Evolutionary conservation across 129 eudicot species (phyloP), one percentile per base, ranked within the genome.

Genomic region (Cynara cardunculus): DNA sequence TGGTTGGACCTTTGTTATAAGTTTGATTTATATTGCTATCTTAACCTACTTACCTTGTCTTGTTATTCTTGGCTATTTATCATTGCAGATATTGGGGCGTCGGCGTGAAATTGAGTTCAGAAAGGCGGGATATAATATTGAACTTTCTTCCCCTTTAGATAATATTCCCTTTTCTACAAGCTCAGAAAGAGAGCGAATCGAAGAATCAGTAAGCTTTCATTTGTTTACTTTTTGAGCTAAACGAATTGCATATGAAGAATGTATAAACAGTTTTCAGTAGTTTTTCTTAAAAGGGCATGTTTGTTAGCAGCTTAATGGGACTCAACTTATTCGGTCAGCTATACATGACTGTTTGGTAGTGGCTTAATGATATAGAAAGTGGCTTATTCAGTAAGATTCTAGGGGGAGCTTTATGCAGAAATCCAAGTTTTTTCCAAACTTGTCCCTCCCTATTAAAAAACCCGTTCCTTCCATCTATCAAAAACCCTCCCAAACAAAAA

Each of bases 81-180:
- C 67, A 64, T 41, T 76, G 71, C 86, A 94, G 98, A 87, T 94
- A 72, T 78, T 94, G 90, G 98, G 98, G 19, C 92, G 96, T 31
- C 88, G 98, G 75, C 97, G 98, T 74, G 93, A 89, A 59, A 89
- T 92, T 65, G 98, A 94, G 75, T 84, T 92, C 41, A 86, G 80
- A 85, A 89, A 90, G 82, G 96, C 94, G 14, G 98, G 98, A 84
- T 94, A 92, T 92, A 80, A 90, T 87, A 87, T 75, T 12, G 96
- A 94, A 71, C 92, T 89, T 80, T 8, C 94, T 77, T 91, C 86
- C 25, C 98, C 97, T 78, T 86, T 94, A 80, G 98, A 94, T 86
- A 92, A 94, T 75, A 85, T 89, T 35, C 97, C 98, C 53, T 87
- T 77, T 73, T 91, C 97, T 69, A 85, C 96, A 32, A 84, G 84